Base-by-base conservation (phyloP, 1,284 basidiomycete genomes). In the Tilletia indica region DNA sequence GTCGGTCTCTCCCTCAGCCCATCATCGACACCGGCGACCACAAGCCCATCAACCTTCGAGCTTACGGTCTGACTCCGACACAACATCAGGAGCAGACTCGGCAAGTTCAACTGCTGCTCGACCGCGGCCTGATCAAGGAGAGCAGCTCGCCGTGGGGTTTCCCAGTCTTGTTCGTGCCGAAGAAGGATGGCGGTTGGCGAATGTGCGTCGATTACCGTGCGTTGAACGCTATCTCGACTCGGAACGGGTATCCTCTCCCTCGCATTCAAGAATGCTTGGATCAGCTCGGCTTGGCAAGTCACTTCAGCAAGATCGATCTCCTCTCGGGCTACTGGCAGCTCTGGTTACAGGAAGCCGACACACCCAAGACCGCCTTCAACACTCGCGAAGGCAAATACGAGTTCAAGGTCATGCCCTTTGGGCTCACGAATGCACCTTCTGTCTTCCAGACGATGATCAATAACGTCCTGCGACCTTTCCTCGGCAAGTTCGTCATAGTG, bases 151-250 rank as follows among this genome's bases (percentile, higher is more conserved):
- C 51, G 4, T 54, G 51, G 51, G 51, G 51, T 16, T 54, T 54
- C 51, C 51, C 51, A 16, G 78, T 88, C 51, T 82, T 89, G 0
- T 89, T 88, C 71, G 84, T 87, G 45, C 83, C 84, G 67, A 88
- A 88, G 77, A 88, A 88, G 76, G 85, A 86, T 73, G 85, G 86
- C 3, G 70, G 74, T 0, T 75, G 86, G 0, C 75, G 85, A 0
- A 81, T 87, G 0, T 86, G 86, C 68, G 82, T 87, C 0, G 86
- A 89, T 72, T 89, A 87, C 75, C 77, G 85, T 0, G 81, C 82
- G 8, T 80, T 88, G 21, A 89, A 88, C 72, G 47, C 69, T 0
- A 71, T 73, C 82, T 87, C 85, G 0, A 73, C 83, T 1, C 86
- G 86, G 72, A 85, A 86, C 21, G 72, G 72, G 0, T 84, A 85